Evolutionary conservation across 495 filamentous ascomycete species (phyloP), one percentile per base, ranked within the genome.

Genomic region (Penicillium herquei): DNA sequence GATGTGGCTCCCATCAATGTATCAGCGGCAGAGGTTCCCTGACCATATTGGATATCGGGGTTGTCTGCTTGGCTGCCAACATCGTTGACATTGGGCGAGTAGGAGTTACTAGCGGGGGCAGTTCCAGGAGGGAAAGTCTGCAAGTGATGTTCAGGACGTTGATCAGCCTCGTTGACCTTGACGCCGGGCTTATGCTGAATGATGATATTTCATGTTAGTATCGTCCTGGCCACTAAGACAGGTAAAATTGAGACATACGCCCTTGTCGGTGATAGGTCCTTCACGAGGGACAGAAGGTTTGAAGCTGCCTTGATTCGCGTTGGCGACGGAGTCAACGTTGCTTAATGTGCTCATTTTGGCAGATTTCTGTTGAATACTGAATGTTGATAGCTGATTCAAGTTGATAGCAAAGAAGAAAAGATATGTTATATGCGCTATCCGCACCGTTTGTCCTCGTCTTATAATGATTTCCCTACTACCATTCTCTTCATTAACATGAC

Each of bases 111-210:
- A 1, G 70, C 63, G 0, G 89, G 88, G 0, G 89, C 89, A 7
- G 83, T 84, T 47, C 88, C 89, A 0, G 86, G 68, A 0, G 85
- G 74, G 37, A 84, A 71, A 14, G 79, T 81, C 66, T 90, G 51
- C 34, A 81, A 78, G 57, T 73, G 71, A 77, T 87, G 91, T 61
- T 87, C 87, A 42, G 84, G 83, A 35, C 67, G 72, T 57, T 74
- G 66, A 60, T 92, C 86, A 51, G 74, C 74, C 52, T 83, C 84
- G 40, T 70, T 72, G 47, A 81, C 77, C 54, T 81, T 75, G 35
- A 75, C 68, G 57, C 90, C 90, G 14, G 79, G 81, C 67, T 87
- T 73, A 67, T 92, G 88, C 87, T 89, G 65, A 17, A 45, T 37
- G 12, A 13, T 37, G 12, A 13, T 37, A 10, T 51, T n/a, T 26